These are phyloP conservation scores for Ilex aquifolium DNA, from an alignment of 257 asterid genomes.

Conservation along the genomic window DNA sequence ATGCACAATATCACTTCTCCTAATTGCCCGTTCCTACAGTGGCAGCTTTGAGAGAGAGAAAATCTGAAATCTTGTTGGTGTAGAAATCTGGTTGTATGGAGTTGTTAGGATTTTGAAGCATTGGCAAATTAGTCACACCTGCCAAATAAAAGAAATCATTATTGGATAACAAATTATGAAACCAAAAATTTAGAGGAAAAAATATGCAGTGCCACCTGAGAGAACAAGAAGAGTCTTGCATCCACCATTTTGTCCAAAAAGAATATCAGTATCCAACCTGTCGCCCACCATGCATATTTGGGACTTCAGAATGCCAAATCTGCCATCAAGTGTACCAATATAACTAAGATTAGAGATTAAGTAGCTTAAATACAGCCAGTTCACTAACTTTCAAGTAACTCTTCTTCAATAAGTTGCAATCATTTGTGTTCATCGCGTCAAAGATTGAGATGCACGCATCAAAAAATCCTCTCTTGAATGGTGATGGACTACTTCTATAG, in stretches of 20 bases:
- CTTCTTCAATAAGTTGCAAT: background rate
- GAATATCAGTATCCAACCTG: constrained; percentile 87
- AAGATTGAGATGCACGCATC: background rate
- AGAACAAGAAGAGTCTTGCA: constrained; percentile 97
- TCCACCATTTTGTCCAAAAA: constrained; percentile 95
- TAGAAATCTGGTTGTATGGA: constrained; percentile 81
- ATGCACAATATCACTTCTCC: too few relatives aligned
- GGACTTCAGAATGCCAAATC: constrained; percentile 80
- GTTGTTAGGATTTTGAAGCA: constrained; percentile 77
- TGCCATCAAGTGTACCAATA: constrained; percentile 10
- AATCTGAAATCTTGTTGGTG: constrained; percentile 85
- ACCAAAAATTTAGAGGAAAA: background rate
- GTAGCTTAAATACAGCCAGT: background rate
- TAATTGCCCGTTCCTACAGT: constrained; percentile 18
- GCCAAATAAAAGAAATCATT: background rate
- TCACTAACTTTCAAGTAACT: background rate
- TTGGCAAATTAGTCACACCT: constrained; percentile 78
- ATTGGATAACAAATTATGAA: background rate
- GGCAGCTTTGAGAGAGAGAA: constrained; percentile 74
- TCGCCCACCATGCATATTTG: constrained; percentile 99
- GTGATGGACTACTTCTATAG: too few relatives aligned
- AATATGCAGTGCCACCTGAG: constrained; percentile 44
- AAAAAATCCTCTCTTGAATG: background rate
- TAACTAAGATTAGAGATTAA: background rate
- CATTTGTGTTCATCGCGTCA: background rate